Conservation (phyloP, 441 rosid genomes). For the Gossypium lobatum region DNA sequence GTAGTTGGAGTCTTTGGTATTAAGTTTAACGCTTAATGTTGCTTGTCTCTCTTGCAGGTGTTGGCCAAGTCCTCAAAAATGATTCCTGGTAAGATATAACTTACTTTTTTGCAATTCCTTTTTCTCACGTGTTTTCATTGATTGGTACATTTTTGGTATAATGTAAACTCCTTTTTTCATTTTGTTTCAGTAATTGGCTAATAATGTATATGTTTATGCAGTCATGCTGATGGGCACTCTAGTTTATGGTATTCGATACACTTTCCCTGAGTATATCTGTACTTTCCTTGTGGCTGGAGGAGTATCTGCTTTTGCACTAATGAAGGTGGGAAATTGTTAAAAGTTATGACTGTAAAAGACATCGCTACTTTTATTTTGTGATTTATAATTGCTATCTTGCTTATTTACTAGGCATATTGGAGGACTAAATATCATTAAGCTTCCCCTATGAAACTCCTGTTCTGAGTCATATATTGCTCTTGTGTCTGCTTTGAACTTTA, state of each 20-base stretch:
- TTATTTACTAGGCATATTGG: background rate
- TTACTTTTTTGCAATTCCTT: background rate
- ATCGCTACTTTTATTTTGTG: constrained; percentile 10
- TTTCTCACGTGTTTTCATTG: background rate
- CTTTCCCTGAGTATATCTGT: constrained; percentile 73
- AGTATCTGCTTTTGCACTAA: constrained; percentile 72
- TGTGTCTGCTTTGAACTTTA: constrained; percentile 6
- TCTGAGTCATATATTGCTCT: constrained; percentile 5
- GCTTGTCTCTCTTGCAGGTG: constrained; percentile 45
- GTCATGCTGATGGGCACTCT: constrained; percentile 93
- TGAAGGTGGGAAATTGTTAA: constrained; percentile 50
- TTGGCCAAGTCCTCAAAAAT: constrained; percentile 91
- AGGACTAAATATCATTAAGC: background rate
- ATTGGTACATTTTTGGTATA: constrained; percentile 39
- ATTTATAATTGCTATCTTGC: background rate
- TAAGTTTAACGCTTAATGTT: constrained; percentile 4
- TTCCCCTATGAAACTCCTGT: background rate
- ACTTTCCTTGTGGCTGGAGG: constrained; percentile 93
- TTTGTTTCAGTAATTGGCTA: constrained; percentile 10
- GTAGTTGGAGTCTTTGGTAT: background rate
- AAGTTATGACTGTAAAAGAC: background rate
- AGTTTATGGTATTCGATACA: constrained; percentile 84
- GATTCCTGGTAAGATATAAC: constrained; percentile 69
- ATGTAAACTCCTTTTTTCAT: background rate
- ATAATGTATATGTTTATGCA: constrained; percentile 26